A percentile compares a stretch with the other conserved stretches of the same genome.
phyloP scores from a whole-genome alignment of 2,329 filamentous ascomycete species.

The Elsinoe arachidis region DNA sequence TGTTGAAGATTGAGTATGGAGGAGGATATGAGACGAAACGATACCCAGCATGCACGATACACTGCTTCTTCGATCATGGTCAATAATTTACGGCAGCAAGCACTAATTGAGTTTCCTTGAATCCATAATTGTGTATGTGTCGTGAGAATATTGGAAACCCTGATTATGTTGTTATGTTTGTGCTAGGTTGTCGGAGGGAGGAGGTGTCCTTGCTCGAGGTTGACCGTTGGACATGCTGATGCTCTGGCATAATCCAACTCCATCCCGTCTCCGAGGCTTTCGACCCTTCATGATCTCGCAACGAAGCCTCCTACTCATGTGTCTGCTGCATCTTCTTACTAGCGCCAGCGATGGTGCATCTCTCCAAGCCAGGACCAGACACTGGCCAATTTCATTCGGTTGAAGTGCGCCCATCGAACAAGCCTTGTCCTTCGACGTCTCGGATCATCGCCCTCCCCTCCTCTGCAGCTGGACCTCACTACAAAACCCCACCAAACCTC shows the following conservation, averaged over 20 bases:
- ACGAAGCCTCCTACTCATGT: background rate
- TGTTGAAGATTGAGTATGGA: background rate
- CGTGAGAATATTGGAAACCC: background rate
- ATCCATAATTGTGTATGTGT: background rate
- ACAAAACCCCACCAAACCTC: constrained; percentile 22
- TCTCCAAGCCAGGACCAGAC: constrained; percentile 19
- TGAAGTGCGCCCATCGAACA: constrained; percentile 20
- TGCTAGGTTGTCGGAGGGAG: too few relatives aligned
- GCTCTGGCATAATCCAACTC: background rate
- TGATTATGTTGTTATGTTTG: too few relatives aligned
- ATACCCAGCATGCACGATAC: constrained; percentile 9
- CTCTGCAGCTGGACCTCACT: constrained; percentile 18
- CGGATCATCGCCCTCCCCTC: constrained; percentile 21
- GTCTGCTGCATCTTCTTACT: background rate
- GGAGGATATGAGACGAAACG: constrained; percentile 4
- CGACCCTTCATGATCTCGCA: background rate
- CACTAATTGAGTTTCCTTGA: background rate
- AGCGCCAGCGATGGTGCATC: constrained; percentile 14
- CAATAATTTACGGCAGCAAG: background rate
- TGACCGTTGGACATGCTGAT: background rate
- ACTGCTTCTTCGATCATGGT: background rate
- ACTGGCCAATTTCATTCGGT: constrained; percentile 24
- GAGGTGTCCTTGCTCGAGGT: too few relatives aligned
- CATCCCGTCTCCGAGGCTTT: background rate
- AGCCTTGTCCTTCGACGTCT: constrained; percentile 19